A percentile compares a stretch with the other conserved stretches of the same genome.
phyloP scores from a whole-genome alignment of 352 stramenopile species.

The Peronospora farinosa region DNA sequence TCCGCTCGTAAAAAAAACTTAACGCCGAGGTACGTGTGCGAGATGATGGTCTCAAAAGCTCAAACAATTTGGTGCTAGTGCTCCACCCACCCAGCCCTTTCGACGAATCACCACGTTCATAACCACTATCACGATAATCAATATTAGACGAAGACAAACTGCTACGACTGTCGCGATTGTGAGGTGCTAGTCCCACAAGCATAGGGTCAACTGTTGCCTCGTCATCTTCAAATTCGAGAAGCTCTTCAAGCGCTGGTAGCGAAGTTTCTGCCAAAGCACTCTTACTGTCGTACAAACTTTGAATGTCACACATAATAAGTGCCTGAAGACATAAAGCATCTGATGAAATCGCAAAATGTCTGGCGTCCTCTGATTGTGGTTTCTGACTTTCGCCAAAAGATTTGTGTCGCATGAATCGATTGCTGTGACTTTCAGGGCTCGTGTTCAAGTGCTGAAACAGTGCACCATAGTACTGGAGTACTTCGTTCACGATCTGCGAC shows the following conservation, averaged over 20 bases:
- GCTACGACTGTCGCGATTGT: conserved; percentile 31
- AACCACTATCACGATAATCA: conserved; percentile 29
- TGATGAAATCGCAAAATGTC: conserved; percentile 42
- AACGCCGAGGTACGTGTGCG: conserved; percentile 37
- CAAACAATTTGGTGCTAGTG: conserved; percentile 31
- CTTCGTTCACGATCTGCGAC: conserved; percentile 64
- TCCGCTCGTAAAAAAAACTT: conserved; percentile 54
- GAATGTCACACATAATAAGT: conserved; percentile 71
- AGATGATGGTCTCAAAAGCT: conserved; percentile 49
- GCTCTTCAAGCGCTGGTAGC: conserved; percentile 58
- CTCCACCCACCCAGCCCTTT: conserved; percentile 51
- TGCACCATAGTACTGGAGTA: conserved; percentile 68
- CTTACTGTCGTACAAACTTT: conserved; percentile 70
- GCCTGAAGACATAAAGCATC: conserved; percentile 59
- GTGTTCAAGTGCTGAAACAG: conserved; percentile 60
- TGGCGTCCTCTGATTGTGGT: conserved; percentile 1
- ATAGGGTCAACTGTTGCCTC: conserved; percentile 48
- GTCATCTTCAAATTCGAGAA: conserved; percentile 78
- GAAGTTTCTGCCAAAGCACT: conserved; percentile 59
- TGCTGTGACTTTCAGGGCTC: conserved; percentile 39
- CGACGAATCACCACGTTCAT: conserved; percentile 31
- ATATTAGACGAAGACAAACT: conserved; percentile 34
- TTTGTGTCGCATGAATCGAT: conserved; percentile 30
- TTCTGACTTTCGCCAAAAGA: conserved; percentile 9
- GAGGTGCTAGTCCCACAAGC: conserved; percentile 35